Base-by-base conservation (phyloP, 2,329 filamentous ascomycete genomes). In the Exophiala alcalophila region DNA sequence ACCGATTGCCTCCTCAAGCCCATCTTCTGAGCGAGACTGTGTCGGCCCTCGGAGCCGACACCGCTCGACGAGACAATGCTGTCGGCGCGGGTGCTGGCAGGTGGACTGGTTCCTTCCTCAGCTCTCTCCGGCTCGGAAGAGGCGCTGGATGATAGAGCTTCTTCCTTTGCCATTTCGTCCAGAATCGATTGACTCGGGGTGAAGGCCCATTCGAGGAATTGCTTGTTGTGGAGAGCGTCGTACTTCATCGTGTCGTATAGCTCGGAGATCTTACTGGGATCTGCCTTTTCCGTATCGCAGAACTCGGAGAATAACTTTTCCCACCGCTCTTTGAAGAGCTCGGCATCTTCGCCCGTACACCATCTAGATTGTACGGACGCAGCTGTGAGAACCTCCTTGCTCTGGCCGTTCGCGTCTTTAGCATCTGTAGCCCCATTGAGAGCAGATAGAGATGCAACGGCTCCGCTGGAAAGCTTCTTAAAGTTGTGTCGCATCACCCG, bases 171-270 rank as follows among this genome's bases (percentile, higher is more conserved):
- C 33, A 58, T 45, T 31, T 56, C 56, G 23, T 58, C 56, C 15
- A 58, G 35, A 11, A 58, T 74, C 76, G 57, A 80, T 82, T 23
- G 86, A 83, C 52, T 54, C 2, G 92, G 92, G 11, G 89, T 94
- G 57, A 98, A 98, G 0, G 96, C 84, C 87, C 92, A 97, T 64
- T 98, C 92, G 3, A 98, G 71, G 59, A 98, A 98, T 50, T 89
- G 87, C 2, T 92, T 82, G 61, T 98, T 98, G 66, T 98, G 94
- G 10, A 98, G 74, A 1, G 92, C 92, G 63, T 98, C 92, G 53
- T 97, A 98, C 65, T 98, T 98, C 92, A 98, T 97, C 14, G 91
- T 97, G 64, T 98, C 92, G 64, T 98, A 98, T 2, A 98, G 77
- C 68, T 98, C 92, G 4, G 89, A 96, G 50, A 98, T 91, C 70